A percentile compares a stretch with the other conserved stretches of the same genome.
Conservation (phyloP, 345 rosid species). For the Citrus trifoliata region DNA sequence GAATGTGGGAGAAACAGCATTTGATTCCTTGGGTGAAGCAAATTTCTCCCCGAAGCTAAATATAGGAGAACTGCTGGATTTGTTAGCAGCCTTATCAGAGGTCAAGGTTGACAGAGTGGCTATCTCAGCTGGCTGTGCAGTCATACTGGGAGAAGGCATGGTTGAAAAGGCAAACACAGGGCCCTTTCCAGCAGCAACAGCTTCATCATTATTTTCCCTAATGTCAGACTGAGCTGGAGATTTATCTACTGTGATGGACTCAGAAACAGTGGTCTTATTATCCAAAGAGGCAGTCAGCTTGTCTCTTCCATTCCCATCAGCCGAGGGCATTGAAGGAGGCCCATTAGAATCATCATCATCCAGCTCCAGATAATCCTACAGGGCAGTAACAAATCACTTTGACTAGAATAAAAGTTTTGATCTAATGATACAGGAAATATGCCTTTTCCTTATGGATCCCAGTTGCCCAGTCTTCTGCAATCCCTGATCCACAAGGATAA, state of each 20-base stretch:
- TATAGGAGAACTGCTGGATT: constrained; percentile 23
- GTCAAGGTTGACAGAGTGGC: constrained; percentile 27
- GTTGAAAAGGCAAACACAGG: constrained; percentile 20
- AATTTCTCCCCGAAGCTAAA: constrained; percentile 28
- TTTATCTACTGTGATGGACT: constrained; percentile 29
- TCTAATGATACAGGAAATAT: background rate
- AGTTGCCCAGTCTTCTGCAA: background rate
- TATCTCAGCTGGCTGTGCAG: constrained; percentile 31
- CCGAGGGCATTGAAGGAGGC: constrained; percentile 22
- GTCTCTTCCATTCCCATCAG: constrained; percentile 33
- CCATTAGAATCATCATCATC: constrained; percentile 56
- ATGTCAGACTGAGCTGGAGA: constrained; percentile 33
- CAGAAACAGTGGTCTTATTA: constrained; percentile 30
- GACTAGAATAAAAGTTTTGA: background rate
- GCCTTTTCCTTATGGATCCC: background rate
- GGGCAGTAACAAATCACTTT: background rate
- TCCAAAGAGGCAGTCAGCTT: constrained; percentile 33
- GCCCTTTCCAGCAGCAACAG: constrained; percentile 34
- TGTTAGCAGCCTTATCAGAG: constrained; percentile 24
- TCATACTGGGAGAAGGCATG: constrained; percentile 24
- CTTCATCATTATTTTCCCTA: constrained; percentile 33
- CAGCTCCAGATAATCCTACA: constrained; percentile 71
- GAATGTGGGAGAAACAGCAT: constrained; percentile 16
- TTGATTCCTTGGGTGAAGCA: constrained; percentile 32
- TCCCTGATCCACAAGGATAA: background rate